A percentile compares a stretch with the other conserved stretches of the same genome.
Conservation (phyloP, 441 rosid species). For the Jatropha multifida region DNA sequence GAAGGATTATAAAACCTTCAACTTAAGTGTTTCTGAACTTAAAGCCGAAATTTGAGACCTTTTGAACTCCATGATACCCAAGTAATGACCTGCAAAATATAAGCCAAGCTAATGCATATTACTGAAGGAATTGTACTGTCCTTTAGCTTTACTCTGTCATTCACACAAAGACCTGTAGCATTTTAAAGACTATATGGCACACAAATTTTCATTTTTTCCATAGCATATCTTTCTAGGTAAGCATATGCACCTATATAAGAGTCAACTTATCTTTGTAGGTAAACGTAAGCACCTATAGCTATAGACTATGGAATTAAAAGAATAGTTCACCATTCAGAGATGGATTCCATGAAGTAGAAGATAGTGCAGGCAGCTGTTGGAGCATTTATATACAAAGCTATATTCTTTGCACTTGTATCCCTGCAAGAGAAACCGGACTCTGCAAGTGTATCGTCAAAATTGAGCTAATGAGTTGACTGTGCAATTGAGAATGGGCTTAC, state of each 20-base stretch:
- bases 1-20: conserved; percentile 43
- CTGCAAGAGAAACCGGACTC: conserved; percentile 5
- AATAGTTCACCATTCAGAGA: conserved; percentile 30
- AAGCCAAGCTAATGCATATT: conserved; percentile 15
- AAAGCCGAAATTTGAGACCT: conserved; percentile 33
- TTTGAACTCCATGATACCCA: conserved; percentile 28
- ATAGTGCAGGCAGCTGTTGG: conserved; percentile 22
- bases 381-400: conserved; percentile 29
- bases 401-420: background rate
- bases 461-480: background rate
- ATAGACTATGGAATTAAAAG: conserved; percentile 1
- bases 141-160: background rate
- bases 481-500: background rate
- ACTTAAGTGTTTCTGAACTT: conserved; percentile 35
- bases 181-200: background rate
- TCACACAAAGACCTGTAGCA: background rate
- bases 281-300: too few relatives aligned
- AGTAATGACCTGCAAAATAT: conserved; percentile 40
- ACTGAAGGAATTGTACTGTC: background rate
- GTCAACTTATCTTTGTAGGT: background rate
- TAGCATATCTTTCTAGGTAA: background rate
- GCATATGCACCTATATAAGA: background rate
- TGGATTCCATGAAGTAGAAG: conserved; percentile 34
- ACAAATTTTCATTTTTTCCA: background rate
- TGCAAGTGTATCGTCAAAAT: conserved; percentile 7